Conservation (phyloP, 352 stramenopile species). For the Phytophthora idaei region DNA sequence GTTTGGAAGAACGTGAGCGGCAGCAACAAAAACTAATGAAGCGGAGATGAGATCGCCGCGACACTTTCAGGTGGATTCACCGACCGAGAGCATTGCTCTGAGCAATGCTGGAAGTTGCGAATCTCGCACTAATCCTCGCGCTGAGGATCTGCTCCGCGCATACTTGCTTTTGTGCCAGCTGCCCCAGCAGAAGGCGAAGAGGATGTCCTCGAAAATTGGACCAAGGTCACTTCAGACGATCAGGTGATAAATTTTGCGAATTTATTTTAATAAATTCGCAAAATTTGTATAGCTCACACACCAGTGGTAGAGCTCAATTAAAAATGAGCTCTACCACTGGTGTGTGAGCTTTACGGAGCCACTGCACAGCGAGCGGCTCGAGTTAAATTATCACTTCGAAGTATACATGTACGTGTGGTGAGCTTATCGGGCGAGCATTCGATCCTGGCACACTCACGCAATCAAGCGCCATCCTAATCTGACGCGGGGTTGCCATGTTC, state of each 20-base stretch:
- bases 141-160: conserved; percentile 9
- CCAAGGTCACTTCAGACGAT: neutral
- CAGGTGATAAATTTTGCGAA: too few species aligned
- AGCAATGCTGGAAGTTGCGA: too few species aligned
- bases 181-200: conserved; percentile 18
- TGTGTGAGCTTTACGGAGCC: too few species aligned
- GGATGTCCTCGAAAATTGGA: conserved; percentile 26
- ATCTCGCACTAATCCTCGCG: conserved; percentile 5
- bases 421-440: too few species aligned
- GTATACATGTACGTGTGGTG: too few species aligned
- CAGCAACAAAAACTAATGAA: conserved; percentile 8
- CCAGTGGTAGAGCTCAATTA: too few species aligned
- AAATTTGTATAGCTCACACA: too few species aligned
- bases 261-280: too few species aligned
- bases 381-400: too few species aligned
- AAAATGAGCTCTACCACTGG: too few species aligned
- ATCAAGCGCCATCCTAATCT: neutral
- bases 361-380: too few species aligned
- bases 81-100: neutral
- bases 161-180: conserved; percentile 15
- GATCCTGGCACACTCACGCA: too few species aligned
- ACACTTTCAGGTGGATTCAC: conserved; percentile 20
- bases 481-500: neutral
- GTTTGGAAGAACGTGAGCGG: conserved; percentile 1
- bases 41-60: conserved; percentile 24